These are phyloP conservation scores for Drechslera avenae DNA, from an alignment of 2,329 filamentous ascomycete species.

Conservation along the genomic window DNA sequence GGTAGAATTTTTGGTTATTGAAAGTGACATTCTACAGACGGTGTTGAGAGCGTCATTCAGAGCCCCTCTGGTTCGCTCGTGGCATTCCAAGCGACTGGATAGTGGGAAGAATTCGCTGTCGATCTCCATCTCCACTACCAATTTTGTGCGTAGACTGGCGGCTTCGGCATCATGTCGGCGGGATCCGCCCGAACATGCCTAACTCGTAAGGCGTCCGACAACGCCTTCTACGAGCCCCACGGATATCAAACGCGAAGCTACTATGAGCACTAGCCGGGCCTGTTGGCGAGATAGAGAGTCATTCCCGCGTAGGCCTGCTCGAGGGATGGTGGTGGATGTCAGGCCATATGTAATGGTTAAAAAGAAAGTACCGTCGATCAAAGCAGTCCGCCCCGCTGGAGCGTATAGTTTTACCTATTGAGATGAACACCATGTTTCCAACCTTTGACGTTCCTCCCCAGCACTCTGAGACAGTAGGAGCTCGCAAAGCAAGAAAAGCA, in stretches of 20 bases:
- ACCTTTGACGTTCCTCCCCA: constrained; percentile 34
- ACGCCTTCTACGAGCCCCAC: background rate
- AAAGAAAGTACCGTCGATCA: constrained; percentile 12
- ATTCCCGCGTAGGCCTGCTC: constrained; percentile 1
- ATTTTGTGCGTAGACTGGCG: background rate
- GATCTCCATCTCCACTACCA: constrained; percentile 6
- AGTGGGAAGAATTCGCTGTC: background rate
- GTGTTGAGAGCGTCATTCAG: background rate
- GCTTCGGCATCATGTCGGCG: constrained; percentile 3
- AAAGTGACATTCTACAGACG: background rate
- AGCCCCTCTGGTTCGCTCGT: constrained; percentile 7
- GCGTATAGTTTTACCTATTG: constrained; percentile 3
- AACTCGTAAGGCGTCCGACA: background rate
- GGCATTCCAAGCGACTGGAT: constrained; percentile 1
- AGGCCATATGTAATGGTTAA: background rate
- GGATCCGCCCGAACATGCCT: background rate
- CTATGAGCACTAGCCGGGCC: constrained; percentile 4
- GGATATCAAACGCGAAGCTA: background rate
- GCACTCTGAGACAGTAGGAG: constrained; percentile 34
- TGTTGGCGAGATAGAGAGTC: constrained; percentile 1
- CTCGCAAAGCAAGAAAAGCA: constrained; percentile 29
- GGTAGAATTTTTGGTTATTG: background rate
- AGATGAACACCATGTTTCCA: constrained; percentile 29
- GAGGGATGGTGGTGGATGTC: constrained; percentile 2
- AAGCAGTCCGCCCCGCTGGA: constrained; percentile 7